Evolutionary conservation across 1,284 basidiomycete genomes (phyloP), one percentile per base, ranked within the genome.

Genomic region (Microbotryum violaceum): DNA sequence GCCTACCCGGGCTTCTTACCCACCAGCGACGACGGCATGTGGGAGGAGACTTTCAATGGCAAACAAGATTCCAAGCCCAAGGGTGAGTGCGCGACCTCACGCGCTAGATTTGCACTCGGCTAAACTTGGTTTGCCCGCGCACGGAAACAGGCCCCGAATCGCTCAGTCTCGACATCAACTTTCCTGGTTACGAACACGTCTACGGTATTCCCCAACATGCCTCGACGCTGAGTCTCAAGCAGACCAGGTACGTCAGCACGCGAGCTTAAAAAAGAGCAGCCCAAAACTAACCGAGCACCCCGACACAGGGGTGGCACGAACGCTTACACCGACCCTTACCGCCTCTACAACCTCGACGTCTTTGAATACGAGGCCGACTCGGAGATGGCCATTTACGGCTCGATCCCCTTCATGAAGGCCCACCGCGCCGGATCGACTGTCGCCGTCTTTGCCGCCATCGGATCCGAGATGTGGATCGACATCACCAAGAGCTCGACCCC

Each of bases 191-290:
- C 64, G 82, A 84, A 37, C 86, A 89, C 64, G 85, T 97, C 61
- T 98, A 90, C 70, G 94, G 96, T 60, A 91, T 99, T 49, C 94
- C 96, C 4, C 91, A 99, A 77, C 96, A 96, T 72, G 94, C 96
- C 10, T 92, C 92, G 1, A 84, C 85, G 7, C 82, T 98, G 37
- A 87, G 88, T 16, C 83, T 98, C 2, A 92, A 91, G 6, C 83
- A 86, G 7, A 97, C 92, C 2, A 82, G 83, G 14, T 88, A 85
- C 62, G 82, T 12, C 21, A 46, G 4, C 3, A 1, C 4, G 1
- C 25, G 0, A 29, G 16, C 37, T 53, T 16, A 7, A 16, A 16
- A 27, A 37, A 42, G 6, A 27, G 10, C 42, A 16, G n/a, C 21
- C 27, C 21, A 1, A 18, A 21, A 12, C n/a, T 29, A 8, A 49